These are phyloP conservation scores for Solanum lignicaule DNA, from an alignment of 257 asterid species.

Conservation along the genomic window DNA sequence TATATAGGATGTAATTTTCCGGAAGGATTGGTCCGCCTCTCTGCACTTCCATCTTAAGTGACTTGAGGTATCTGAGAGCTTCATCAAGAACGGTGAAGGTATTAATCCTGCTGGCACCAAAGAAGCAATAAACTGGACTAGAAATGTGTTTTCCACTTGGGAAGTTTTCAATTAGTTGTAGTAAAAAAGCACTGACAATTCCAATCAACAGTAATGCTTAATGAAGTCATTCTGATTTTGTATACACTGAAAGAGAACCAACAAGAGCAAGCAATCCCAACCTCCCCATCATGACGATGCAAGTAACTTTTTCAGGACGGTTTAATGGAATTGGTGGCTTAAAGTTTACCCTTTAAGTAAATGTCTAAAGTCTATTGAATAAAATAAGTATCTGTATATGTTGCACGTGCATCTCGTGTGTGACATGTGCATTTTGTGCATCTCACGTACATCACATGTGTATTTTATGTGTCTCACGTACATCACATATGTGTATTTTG, in stretches of 20 bases:
- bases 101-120: constrained; percentile 51
- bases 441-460: no score
- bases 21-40: background rate
- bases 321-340: no score
- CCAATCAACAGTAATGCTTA: background rate
- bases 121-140: background rate
- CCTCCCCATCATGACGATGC: background rate
- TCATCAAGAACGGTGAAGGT: constrained; percentile 64
- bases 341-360: no score
- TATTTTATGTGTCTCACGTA: no score
- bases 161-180: constrained; percentile 15
- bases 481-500: no score
- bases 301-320: no score
- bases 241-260: background rate
- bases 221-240: background rate
- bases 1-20: no score
- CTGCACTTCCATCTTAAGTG: constrained; percentile 63
- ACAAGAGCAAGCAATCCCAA: constrained; percentile 3
- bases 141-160: constrained; percentile 5
- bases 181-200: constrained; percentile 3
- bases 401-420: no score
- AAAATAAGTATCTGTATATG: no score
- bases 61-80: constrained; percentile 70
- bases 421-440: no score
- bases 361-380: no score